Base-by-base conservation (phyloP, 1,284 basidiomycete genomes). In the Neotropicomus parvogracilis region DNA sequence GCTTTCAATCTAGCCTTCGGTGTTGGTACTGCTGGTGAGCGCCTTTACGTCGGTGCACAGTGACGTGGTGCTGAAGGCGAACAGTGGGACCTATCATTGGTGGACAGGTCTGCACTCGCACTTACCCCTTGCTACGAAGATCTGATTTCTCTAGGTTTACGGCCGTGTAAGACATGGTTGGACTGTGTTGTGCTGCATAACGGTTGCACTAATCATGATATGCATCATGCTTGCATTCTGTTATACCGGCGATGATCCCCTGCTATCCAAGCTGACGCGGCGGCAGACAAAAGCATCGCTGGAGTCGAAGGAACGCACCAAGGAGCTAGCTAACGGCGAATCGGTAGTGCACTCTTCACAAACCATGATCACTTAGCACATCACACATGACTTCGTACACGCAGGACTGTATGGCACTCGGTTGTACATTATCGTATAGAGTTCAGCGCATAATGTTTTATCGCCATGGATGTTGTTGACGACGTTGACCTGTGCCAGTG, bases 1-100 rank as follows among this genome's bases (percentile, higher is more conserved):
- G 81, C 79, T 1, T 85, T 85, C 60, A 88, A 88, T 62, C 56
- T 88, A 13, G 78, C 77, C 3, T 87, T 80, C 50, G 84, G 82
- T 3, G 62, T 84, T 43, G 85, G 84, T 20, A 75, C 80, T 28
- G 69, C 78, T 42, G 57, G 80, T 77, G 47, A 50, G 69, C 20
- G 36, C 41, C 34, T 56, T 32, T 12, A 40, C 12, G 39, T 21
- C 14, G 29, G 32, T 41, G 20, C 35, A 21, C 19, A 12, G 40
- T 27, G 6, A 24, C 24, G 34, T 24, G 40, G 43, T 37, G 19
- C 37, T 54, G 51, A 59, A 27, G 21, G 24, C 48, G 36, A 40
- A 47, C 48, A 85, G 83, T 84, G 49, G 85, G 85, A 0, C 85
- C 85, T 17, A 65, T 87, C 27, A 67, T 85, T 33, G 81, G 82